Evolutionary conservation across 106 monocot genomes (phyloP).

Genomic region (Dioscorea alata): DNA sequence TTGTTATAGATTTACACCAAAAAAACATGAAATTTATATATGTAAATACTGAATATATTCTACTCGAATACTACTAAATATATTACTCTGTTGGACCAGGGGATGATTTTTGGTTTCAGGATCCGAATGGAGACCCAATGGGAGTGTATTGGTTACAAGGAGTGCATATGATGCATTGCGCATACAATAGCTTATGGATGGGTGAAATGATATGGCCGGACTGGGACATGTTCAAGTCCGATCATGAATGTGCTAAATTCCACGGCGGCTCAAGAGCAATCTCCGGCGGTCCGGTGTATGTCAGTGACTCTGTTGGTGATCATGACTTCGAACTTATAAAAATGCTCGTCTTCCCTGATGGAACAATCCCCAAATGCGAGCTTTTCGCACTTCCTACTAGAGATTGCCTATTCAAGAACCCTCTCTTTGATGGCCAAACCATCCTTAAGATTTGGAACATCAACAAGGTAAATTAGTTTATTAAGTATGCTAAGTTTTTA

Average conservation of each 20-base stretch:
- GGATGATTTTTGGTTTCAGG: slow-evolving; percentile 63
- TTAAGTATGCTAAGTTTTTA: not conserved
- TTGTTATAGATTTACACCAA: too few relatives aligned
- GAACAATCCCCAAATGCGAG: slow-evolving; percentile 45
- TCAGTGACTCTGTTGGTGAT: slow-evolving; percentile 36
- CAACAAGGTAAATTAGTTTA: slow-evolving; percentile 35
- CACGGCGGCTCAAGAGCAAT: slow-evolving; percentile 48
- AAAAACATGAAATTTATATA: not conserved
- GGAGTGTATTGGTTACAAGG: slow-evolving; percentile 55
- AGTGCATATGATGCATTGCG: slow-evolving; percentile 41
- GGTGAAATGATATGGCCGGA: slow-evolving; percentile 48
- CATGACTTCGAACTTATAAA: slow-evolving; percentile 42
- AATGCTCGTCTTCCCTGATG: slow-evolving; percentile 49
- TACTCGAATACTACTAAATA: not conserved
- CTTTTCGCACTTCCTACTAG: slow-evolving; percentile 51
- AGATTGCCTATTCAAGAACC: slow-evolving; percentile 50
- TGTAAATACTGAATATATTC: not conserved
- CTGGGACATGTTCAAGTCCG: slow-evolving; percentile 64
- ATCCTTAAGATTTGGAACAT: slow-evolving; percentile 63
- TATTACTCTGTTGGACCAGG: slow-evolving; percentile 11
- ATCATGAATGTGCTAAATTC: slow-evolving; percentile 35
- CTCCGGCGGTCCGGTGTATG: slow-evolving; percentile 49
- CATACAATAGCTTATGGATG: slow-evolving; percentile 62
- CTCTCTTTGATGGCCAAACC: slow-evolving; percentile 44
- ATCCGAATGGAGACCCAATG: slow-evolving; percentile 47